These are phyloP conservation scores for Rhodotorula babjevae DNA, from an alignment of 768 basidiomycete species.

Conservation along the genomic window DNA sequence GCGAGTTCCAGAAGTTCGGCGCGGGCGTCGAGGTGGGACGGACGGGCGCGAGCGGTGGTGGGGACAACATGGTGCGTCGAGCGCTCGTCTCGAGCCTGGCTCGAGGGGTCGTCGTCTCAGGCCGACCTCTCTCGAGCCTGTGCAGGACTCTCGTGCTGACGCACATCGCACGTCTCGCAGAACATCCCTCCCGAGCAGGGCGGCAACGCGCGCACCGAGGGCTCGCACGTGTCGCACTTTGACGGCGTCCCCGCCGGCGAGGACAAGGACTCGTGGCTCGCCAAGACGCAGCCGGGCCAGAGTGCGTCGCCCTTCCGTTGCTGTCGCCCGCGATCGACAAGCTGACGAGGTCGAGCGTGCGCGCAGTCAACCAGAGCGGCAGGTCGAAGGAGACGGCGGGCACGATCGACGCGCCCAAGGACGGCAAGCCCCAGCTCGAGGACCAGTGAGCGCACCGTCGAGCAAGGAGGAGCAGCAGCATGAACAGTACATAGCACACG, in stretches of 20 bases:
- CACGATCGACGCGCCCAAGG: background rate
- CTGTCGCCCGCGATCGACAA: no score
- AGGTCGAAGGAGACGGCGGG: background rate
- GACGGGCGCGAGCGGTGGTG: background rate
- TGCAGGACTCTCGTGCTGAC: no score
- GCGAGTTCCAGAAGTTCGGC: background rate
- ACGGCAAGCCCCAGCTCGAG: slow-evolving; percentile 12
- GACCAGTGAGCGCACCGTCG: background rate
- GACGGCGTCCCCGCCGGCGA: slow-evolving; percentile 11
- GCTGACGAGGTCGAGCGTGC: background rate
- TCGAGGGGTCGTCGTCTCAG: no score
- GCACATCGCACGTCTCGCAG: background rate
- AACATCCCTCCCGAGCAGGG: background rate
- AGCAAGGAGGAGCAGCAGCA: no score
- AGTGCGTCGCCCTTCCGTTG: background rate
- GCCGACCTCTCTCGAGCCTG: no score
- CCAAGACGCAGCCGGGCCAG: slow-evolving; percentile 3
- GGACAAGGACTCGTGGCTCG: background rate
- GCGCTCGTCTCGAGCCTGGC: background rate
- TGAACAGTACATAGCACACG: no score
- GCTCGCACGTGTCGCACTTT: background rate
- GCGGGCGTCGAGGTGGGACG: slow-evolving; percentile 1
- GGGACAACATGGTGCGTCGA: slow-evolving; percentile 4
- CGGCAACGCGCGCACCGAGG: background rate
- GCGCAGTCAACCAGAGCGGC: slow-evolving; percentile 5